A percentile compares a stretch with the other conserved stretches of the same genome.
Evolutionary conservation across 768 basidiomycete species (phyloP).

Genomic region (Tylopilus subfusipes): DNA sequence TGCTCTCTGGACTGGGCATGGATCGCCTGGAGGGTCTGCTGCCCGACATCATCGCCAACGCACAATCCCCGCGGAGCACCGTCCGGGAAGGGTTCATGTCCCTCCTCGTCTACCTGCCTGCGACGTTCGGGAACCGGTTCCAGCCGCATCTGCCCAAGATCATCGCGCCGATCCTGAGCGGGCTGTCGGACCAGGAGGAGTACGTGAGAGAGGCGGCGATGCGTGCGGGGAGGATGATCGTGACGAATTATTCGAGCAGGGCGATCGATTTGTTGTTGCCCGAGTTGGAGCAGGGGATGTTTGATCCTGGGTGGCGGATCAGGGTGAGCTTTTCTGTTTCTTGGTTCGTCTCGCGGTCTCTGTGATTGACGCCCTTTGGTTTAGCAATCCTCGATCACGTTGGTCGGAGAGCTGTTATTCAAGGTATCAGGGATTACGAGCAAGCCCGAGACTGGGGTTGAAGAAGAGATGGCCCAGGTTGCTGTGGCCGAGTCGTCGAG

Average conservation of each 20-base stretch:
- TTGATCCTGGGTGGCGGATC: conserved; percentile 93
- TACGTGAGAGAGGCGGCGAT: conserved; percentile 96
- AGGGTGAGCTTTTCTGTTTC: conserved; percentile 58
- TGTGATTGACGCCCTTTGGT: neutral
- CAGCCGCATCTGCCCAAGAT: conserved; percentile 94
- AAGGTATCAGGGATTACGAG: conserved; percentile 94
- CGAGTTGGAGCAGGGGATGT: conserved; percentile 92
- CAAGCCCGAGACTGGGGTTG: conserved; percentile 75
- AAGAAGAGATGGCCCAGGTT: conserved; percentile 62
- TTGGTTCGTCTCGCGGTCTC: neutral
- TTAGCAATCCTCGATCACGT: conserved; percentile 91
- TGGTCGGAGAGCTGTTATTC: conserved; percentile 95
- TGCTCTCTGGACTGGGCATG: conserved; percentile 95
- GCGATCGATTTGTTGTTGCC: conserved; percentile 93
- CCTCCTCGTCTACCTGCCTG: conserved; percentile 88
- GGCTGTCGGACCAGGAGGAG: conserved; percentile 90
- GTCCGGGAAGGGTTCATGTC: conserved; percentile 99
- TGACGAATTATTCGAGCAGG: conserved; percentile 86
- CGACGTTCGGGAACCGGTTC: conserved; percentile 95
- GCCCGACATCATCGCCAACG: conserved; percentile 90
- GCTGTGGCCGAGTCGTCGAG: conserved; percentile 74
- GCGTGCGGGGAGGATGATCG: conserved; percentile 98
- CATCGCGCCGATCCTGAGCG: conserved; percentile 86
- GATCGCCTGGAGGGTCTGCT: conserved; percentile 91
- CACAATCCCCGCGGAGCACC: conserved; percentile 83